Evolutionary conservation across 306 rosid species (phyloP), one percentile per base, ranked within the genome.

Genomic region (Bauhinia variegata): DNA sequence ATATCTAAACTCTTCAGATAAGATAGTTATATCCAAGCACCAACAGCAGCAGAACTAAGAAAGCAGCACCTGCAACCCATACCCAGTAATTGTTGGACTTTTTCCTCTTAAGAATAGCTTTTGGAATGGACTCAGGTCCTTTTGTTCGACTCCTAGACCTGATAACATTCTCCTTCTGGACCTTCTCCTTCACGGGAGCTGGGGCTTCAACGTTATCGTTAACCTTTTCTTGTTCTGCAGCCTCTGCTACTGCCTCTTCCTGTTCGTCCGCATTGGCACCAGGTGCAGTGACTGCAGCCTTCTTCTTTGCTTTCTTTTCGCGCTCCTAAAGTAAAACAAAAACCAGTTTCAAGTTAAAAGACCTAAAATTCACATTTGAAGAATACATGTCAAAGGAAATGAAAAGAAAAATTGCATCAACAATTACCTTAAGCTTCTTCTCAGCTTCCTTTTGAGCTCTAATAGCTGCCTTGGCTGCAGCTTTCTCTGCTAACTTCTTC

Each of bases 291-390:
- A 77, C 80, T 0, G 65, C 62, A 11, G 79, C 81, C 78, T 86
- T 91, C 85, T 90, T 93, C 95, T 81, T 93, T 19, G 91, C 85
- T 70, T 86, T 93, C 95, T 83, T 95, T 73, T 95, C 99, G 0
- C 86, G 96, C 46, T 83, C 95, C 97, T 95, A 78, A 70, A 71
- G 73, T 47, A 67, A 57, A 38, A 49, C 23, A 64, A 46, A 54
- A 37, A 51, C 5, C 11, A 36, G 5, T 5, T 71, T 71, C 71
- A 80, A 34, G 33, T 59, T 38, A 50, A 34, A 63, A 36, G 28
- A 54, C 10, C 17, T 13, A 57, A 61, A n/a, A 11, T 17, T 14
- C 7, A 15, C 12, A 14, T 30, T 47, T 49, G 63, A 11, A 28
- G 10, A 52, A 55, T 16, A 4, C 11, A 59, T 32, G 33, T 16